Conservation (phyloP, 305 asterid genomes). For the Solanum hybrid region DNA sequence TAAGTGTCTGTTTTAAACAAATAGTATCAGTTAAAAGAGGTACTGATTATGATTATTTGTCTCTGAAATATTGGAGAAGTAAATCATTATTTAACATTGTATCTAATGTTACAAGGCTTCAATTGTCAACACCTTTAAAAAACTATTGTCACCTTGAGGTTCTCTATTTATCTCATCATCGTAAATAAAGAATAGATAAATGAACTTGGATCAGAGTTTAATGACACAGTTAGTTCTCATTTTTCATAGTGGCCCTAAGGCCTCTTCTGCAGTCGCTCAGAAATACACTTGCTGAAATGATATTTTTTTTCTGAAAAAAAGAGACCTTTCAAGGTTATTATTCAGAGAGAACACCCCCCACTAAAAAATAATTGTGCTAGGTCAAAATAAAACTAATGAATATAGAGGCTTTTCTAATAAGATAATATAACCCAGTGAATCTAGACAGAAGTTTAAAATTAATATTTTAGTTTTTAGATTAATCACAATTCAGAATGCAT, state of each 20-base stretch:
- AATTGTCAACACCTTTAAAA: neutral
- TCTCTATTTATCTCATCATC: neutral
- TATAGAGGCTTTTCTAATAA: neutral
- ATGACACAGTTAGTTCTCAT: neutral
- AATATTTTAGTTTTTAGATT: neutral
- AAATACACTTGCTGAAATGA: neutral
- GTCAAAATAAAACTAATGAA: neutral
- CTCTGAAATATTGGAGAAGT: neutral
- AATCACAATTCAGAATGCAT: neutral
- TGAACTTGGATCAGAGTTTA: neutral
- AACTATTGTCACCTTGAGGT: neutral
- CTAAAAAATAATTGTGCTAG: neutral
- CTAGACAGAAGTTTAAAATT: neutral
- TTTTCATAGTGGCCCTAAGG: neutral
- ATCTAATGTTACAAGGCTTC: neutral
- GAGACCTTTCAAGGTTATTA: neutral
- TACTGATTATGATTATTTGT: neutral
- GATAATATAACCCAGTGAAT: neutral
- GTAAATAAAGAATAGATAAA: neutral
- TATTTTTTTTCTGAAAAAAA: neutral
- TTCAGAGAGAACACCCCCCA: neutral
- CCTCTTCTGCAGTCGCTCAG: neutral
- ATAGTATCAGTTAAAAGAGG: neutral
- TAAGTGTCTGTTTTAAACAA: constrained; percentile 12
- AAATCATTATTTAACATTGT: neutral